Evolutionary conservation across 2,329 filamentous ascomycete genomes (phyloP), one percentile per base, ranked within the genome.

Genomic region (Ascochyta lentis): DNA sequence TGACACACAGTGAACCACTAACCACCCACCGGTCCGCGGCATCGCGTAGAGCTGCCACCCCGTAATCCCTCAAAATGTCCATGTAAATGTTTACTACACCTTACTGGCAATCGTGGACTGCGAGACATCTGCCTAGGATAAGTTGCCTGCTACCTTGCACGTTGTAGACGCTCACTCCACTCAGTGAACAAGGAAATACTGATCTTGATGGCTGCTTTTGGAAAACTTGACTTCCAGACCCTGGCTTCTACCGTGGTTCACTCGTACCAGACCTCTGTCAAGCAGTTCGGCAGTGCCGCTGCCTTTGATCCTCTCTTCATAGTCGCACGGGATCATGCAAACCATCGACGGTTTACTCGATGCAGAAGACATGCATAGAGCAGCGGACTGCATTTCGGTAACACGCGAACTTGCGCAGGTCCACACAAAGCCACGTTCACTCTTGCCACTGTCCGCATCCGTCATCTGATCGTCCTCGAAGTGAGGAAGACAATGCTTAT

Each of bases 291-390:
- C 33, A 26, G 15, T 35, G 31, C 38, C 10, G 7, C 33, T 39
- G 37, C 31, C 37, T 51, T 43, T 38, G 8, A 44, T 19, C 3
- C 15, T 8, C 34, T 15, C 22, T 44, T 29, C 24, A 39, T 47
- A 42, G 47, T 51, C 53, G 38, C 22, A 56, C 47, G 43, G n/a
- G 37, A 43, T 23, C 22, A 44, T 34, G 34, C 40, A 27, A 8
- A 15, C 16, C 9, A 10, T 35, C 27, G 15, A 34, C 33, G 23
- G 33, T 26, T 22, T 43, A 34, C 45, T 31, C 13, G 34, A 33
- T 48, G 31, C 50, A 48, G 43, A 42, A 38, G 38, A 38, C 38
- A 48, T 47, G 38, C 50, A 43, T 54, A 48, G 10, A 7, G 13
- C 31, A 37, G 29, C 16, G 24, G 24, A n/a, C 19, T 26, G 23